A percentile compares a stretch with the other conserved stretches of the same genome.
Evolutionary conservation across 768 basidiomycete species (phyloP).

Genomic region (Hydnomerulius pinastri): DNA sequence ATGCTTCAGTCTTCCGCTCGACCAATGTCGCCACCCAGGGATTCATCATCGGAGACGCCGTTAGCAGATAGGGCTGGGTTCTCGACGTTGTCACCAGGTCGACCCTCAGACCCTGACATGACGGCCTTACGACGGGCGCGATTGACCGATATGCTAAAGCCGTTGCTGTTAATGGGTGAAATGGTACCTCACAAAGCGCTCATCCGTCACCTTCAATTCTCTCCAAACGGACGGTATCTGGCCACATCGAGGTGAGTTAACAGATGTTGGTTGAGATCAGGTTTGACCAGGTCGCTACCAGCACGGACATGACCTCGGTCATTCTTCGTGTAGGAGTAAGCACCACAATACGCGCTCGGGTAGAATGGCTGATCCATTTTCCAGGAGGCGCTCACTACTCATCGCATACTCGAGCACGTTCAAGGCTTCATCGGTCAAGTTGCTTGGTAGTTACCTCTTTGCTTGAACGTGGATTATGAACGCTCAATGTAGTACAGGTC

Average conservation of each 20-base stretch:
- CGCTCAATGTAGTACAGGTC: slow-evolving; percentile 29
- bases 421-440: slow-evolving; percentile 48
- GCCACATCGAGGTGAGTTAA: slow-evolving; percentile 39
- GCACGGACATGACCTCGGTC: slow-evolving; percentile 45
- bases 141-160: slow-evolving; percentile 39
- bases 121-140: slow-evolving; percentile 36
- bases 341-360: neutral
- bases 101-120: slow-evolving; percentile 23
- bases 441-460: slow-evolving; percentile 34
- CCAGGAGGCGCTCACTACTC: slow-evolving; percentile 38
- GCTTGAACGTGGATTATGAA: neutral
- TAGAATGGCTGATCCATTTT: neutral
- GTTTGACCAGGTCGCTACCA: slow-evolving; percentile 14
- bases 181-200: slow-evolving; percentile 42
- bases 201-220: too few relatives aligned
- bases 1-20: too few relatives aligned
- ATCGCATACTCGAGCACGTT: slow-evolving; percentile 44
- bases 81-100: slow-evolving; percentile 13
- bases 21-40: slow-evolving; percentile 19
- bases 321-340: slow-evolving; percentile 42
- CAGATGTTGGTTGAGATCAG: neutral
- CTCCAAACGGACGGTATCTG: too few relatives aligned
- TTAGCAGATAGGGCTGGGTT: neutral
- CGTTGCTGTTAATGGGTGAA: slow-evolving; percentile 37
- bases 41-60: slow-evolving; percentile 4